Evolutionary conservation across 78 protist genomes (phyloP).

Genomic region (slime mould (Dictyostelium discoideum)): dicty_2.7 NC_007088.5:4324001-4324500

Average conservation of each 20-base stretch:
- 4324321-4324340: not conserved
- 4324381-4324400: not conserved
- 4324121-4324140: too few relatives aligned
- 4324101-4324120: too few relatives aligned
- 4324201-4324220: not conserved
- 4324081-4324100: not conserved
- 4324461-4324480: not conserved
- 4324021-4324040: too few relatives aligned
- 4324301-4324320: not conserved
- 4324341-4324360: not conserved
- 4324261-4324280: too few relatives aligned
- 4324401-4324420: not conserved
- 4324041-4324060: not conserved
- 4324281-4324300: too few relatives aligned
- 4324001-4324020: too few relatives aligned
- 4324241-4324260: too few relatives aligned
- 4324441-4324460: not conserved
- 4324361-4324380: not conserved
- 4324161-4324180: too few relatives aligned
- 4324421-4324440: not conserved
- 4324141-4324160: too few relatives aligned
- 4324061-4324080: not conserved
- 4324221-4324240: too few relatives aligned
- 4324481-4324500: not conserved
- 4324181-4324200: too few relatives aligned